A percentile compares a stretch with the other conserved stretches of the same genome.
Conservation (phyloP, 257 asterid species). For the Mitragyna speciosa region DNA sequence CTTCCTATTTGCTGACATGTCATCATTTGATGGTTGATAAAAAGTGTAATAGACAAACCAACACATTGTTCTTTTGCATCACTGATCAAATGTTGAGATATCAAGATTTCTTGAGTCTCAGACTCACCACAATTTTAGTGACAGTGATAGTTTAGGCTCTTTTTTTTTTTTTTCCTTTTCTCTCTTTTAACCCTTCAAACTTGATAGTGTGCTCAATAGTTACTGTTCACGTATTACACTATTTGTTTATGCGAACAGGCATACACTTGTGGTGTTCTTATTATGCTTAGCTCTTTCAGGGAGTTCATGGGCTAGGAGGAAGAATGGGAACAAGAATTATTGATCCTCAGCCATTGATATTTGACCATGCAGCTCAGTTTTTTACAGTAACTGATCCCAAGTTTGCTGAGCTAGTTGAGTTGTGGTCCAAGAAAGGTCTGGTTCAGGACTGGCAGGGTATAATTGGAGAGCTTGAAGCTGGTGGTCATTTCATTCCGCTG, state of each 20-base stretch:
- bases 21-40: too few relatives aligned
- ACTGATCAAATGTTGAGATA: not conserved
- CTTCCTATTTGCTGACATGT: too few relatives aligned
- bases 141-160: not conserved
- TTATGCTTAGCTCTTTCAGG: constrained; percentile 51
- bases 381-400: constrained; percentile 69
- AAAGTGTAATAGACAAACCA: too few relatives aligned
- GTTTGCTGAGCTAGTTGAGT: constrained; percentile 67
- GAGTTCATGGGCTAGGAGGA: constrained; percentile 92
- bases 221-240: not conserved
- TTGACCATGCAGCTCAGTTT: constrained; percentile 97
- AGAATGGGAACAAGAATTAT: constrained; percentile 86
- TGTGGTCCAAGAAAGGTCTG: constrained; percentile 67
- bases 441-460: constrained; percentile 68
- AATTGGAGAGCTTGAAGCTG: constrained; percentile 72
- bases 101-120: not conserved
- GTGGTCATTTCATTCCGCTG: constrained; percentile 62
- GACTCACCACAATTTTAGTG: not conserved
- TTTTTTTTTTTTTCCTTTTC: too few relatives aligned
- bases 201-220: not conserved
- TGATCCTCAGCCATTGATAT: constrained; percentile 63
- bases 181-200: not conserved
- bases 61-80: too few relatives aligned
- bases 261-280: constrained; percentile 22
- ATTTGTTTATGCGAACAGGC: constrained; percentile 8